Evolutionary conservation across 2,329 filamentous ascomycete species (phyloP).

Genomic region (Colletotrichum tabaci): DNA sequence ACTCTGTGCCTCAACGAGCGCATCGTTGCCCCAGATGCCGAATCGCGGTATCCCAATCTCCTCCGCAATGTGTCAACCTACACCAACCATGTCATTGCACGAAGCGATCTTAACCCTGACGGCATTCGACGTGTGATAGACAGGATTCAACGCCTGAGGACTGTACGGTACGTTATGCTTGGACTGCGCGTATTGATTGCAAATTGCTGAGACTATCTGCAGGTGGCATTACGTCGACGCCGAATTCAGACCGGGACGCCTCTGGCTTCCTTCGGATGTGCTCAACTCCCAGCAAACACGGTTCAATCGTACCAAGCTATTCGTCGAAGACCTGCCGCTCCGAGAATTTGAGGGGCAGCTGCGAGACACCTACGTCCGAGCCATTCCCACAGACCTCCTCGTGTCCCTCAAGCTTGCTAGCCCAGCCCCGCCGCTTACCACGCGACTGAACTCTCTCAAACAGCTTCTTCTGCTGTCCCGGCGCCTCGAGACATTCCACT

Average conservation of each 20-base stretch:
- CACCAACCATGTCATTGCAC: conserved; percentile 58
- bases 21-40: conserved; percentile 54
- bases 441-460: conserved; percentile 59
- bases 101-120: conserved; percentile 56
- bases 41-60: conserved; percentile 50
- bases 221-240: conserved; percentile 59
- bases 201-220: not conserved
- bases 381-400: conserved; percentile 56
- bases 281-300: conserved; percentile 51
- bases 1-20: conserved; percentile 55
- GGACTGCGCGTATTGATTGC: not conserved
- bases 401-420: conserved; percentile 58
- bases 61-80: conserved; percentile 54
- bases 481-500: conserved; percentile 57
- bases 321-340: conserved; percentile 60
- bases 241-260: conserved; percentile 47
- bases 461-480: conserved; percentile 55
- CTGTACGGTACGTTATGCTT: conserved; percentile 54
- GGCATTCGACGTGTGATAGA: conserved; percentile 55
- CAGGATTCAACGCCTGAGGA: conserved; percentile 54
- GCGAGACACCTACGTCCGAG: conserved; percentile 54
- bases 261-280: conserved; percentile 58
- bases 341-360: conserved; percentile 53
- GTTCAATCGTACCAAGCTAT: conserved; percentile 51
- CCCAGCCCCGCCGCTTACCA: conserved; percentile 58